These are phyloP conservation scores for Apiotrichum brassicae DNA, from an alignment of 1,284 basidiomycete genomes.

Conservation along the genomic window DNA sequence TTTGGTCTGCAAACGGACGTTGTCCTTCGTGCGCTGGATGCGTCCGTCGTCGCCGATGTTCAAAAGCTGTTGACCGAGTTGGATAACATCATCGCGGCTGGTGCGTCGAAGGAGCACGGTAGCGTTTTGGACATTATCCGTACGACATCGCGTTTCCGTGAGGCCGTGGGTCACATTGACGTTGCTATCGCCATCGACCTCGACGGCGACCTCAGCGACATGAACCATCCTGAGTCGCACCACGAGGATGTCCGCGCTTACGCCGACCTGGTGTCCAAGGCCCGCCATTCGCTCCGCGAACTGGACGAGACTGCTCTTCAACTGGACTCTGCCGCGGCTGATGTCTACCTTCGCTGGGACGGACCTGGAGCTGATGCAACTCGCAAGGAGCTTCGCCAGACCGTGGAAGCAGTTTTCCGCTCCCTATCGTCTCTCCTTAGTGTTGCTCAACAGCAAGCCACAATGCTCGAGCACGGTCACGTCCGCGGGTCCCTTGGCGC, in stretches of 20 bases:
- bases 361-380: not conserved
- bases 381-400: slow-evolving; percentile 8
- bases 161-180: slow-evolving; percentile 29
- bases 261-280: slow-evolving; percentile 32
- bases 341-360: slow-evolving; percentile 13
- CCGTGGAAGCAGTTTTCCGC: slow-evolving; percentile 20
- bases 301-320: slow-evolving; percentile 26
- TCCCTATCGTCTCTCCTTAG: slow-evolving; percentile 26
- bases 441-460: slow-evolving; percentile 27
- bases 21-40: slow-evolving; percentile 20
- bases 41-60: slow-evolving; percentile 21
- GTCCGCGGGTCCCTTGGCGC: slow-evolving; percentile 27
- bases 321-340: slow-evolving; percentile 16
- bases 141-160: slow-evolving; percentile 16
- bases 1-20: slow-evolving; percentile 20
- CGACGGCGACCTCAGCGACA: slow-evolving; percentile 29
- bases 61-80: slow-evolving; percentile 24
- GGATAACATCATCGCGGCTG: slow-evolving; percentile 17
- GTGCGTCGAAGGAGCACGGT: not conserved
- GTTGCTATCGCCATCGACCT: slow-evolving; percentile 43
- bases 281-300: slow-evolving; percentile 27
- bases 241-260: slow-evolving; percentile 28
- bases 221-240: slow-evolving; percentile 3
- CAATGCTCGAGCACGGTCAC: slow-evolving; percentile 24
- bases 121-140: slow-evolving; percentile 23